Conservation (phyloP, 257 asterid species). For the Thymus quinquecostatus region DNA sequence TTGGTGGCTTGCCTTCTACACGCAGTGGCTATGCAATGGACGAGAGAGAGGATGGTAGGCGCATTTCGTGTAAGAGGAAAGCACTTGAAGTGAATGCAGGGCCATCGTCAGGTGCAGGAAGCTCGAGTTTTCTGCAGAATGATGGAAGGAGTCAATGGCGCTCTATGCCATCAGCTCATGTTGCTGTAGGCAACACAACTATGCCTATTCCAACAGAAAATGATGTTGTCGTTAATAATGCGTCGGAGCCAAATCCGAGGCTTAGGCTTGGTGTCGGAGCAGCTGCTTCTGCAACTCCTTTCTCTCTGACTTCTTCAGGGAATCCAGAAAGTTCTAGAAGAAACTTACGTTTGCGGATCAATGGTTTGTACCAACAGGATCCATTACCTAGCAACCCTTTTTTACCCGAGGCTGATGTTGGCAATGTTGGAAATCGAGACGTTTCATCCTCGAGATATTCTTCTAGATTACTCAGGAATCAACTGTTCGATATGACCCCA, state of each 20-base stretch:
- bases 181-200: conserved; percentile 35
- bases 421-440: conserved; percentile 39
- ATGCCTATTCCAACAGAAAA: conserved; percentile 36
- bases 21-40: conserved; percentile 33
- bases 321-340: conserved; percentile 53
- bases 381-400: conserved; percentile 39
- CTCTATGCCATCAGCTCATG: conserved; percentile 39
- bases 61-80: conserved; percentile 78
- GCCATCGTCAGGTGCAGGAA: conserved; percentile 72
- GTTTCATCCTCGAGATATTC: conserved; percentile 44
- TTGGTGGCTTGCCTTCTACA: conserved; percentile 16
- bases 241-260: conserved; percentile 60
- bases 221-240: conserved; percentile 27
- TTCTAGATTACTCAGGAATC: conserved; percentile 47
- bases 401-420: conserved; percentile 31
- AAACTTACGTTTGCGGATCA: conserved; percentile 66
- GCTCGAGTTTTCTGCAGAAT: conserved; percentile 50
- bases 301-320: conserved; percentile 45
- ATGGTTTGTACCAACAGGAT: conserved; percentile 60
- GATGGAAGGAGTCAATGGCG: conserved; percentile 59
- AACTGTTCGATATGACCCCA: conserved; percentile 46
- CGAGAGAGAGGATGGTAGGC: conserved; percentile 59
- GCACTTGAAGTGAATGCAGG: conserved; percentile 61
- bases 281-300: conserved; percentile 41
- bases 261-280: conserved; percentile 67